phyloP scores from a whole-genome alignment of 2,329 filamentous ascomycete species.

The Lecanicillium sp. region DNA sequence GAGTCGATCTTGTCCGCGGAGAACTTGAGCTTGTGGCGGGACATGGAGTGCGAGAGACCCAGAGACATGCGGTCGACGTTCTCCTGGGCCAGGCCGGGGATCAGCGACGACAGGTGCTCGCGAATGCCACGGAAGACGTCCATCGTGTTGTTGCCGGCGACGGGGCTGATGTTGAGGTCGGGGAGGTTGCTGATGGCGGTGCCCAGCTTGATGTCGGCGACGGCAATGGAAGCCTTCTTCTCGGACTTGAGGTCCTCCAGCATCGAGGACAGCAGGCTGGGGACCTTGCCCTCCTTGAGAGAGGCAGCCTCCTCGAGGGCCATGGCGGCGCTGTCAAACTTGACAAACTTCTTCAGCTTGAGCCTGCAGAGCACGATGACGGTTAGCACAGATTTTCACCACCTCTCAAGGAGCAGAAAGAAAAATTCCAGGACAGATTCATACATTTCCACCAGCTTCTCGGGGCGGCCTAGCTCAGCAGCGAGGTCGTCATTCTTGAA shows the following conservation, averaged over 20 bases:
- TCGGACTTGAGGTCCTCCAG: constrained; percentile 91
- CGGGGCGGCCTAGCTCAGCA: constrained; percentile 67
- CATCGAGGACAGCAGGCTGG: constrained; percentile 72
- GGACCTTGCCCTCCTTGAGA: constrained; percentile 90
- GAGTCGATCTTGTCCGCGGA: constrained; percentile 97
- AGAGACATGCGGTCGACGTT: constrained; percentile 92
- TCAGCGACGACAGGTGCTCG: constrained; percentile 80
- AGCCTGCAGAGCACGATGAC: constrained; percentile 50
- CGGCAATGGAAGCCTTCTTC: constrained; percentile 91
- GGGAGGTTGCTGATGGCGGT: constrained; percentile 90
- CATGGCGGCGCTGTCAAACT: constrained; percentile 88
- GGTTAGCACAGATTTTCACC: constrained; percentile 8
- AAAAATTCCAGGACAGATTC: constrained; percentile 27
- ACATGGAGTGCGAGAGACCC: constrained; percentile 93
- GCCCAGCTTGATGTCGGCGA: constrained; percentile 87
- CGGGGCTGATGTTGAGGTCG: constrained; percentile 73
- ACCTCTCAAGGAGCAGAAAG: background rate
- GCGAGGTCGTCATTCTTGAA: constrained; percentile 78
- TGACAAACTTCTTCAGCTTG: constrained; percentile 94
- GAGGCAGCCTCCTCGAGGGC: constrained; percentile 87
- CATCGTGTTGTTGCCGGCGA: constrained; percentile 54
- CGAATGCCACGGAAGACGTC: constrained; percentile 94
- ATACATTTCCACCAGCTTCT: constrained; percentile 81
- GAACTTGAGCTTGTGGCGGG: constrained; percentile 97
- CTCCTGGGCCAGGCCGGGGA: constrained; percentile 76